Evolutionary conservation across 225 moss, liverwort and hornwort species (phyloP).

Genomic region (Pseudisothecium myosuroides): DNA sequence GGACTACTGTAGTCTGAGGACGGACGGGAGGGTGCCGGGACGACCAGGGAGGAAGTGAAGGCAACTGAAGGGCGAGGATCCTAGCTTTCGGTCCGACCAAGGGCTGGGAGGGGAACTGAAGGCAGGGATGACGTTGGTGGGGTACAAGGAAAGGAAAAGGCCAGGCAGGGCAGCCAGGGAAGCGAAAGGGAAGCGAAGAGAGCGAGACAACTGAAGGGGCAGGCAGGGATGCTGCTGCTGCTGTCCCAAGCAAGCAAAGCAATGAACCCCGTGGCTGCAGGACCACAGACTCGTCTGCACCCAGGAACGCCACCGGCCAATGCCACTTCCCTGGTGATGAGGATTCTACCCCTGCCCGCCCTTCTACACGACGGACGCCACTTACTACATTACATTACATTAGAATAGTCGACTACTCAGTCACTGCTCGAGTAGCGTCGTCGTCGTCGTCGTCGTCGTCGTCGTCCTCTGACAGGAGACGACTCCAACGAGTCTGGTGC

Average conservation of each 20-base stretch:
- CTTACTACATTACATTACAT: too few species aligned
- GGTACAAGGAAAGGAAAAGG: neutral
- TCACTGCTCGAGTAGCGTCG: neutral
- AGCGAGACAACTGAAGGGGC: neutral
- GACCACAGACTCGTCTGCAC: conserved; percentile 7
- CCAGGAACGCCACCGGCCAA: conserved; percentile 4
- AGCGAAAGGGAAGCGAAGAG: neutral
- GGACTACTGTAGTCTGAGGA: too few species aligned
- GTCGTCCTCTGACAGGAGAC: neutral
- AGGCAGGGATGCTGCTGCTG: neutral
- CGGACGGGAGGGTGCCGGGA: neutral
- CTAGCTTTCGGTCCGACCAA: neutral
- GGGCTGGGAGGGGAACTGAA: too few species aligned
- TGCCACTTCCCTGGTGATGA: neutral
- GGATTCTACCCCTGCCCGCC: neutral
- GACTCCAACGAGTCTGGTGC: neutral
- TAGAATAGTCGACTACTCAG: neutral
- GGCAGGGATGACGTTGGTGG: neutral
- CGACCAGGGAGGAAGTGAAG: too few species aligned
- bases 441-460: neutral
- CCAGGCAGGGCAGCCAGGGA: too few species aligned
- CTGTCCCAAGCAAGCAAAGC: neutral
- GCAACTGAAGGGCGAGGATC: neutral
- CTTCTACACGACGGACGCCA: neutral
- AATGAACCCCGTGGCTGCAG: conserved; percentile 12